Percentiles rank a stretch among this genome's conserved stretches.
These are phyloP conservation scores for Lippia alba DNA, from an alignment of 305 asterid genomes.

Conservation along the genomic window DNA sequence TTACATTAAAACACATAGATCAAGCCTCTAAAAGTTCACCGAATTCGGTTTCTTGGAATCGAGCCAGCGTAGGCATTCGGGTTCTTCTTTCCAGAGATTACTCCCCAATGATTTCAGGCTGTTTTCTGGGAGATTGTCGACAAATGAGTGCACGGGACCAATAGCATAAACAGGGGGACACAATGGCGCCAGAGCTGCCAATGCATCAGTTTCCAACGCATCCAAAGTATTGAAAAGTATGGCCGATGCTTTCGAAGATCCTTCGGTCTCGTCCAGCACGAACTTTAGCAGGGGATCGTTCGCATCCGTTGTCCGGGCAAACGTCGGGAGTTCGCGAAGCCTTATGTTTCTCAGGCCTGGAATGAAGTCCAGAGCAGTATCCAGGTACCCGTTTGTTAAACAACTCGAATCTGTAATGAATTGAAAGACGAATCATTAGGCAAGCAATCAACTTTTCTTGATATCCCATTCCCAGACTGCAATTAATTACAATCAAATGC, in stretches of 20 bases:
- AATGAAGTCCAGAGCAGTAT: slow-evolving; percentile 30
- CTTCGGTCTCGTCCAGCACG: slow-evolving; percentile 23
- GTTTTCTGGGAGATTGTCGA: slow-evolving; percentile 23
- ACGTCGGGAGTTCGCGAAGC: slow-evolving; percentile 29
- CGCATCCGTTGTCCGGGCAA: slow-evolving; percentile 21
- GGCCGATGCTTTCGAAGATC: slow-evolving; percentile 36
- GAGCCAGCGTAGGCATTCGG: slow-evolving; percentile 6
- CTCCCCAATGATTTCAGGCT: slow-evolving; percentile 22
- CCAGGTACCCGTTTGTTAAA: slow-evolving; percentile 33
- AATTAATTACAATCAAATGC: too few species aligned
- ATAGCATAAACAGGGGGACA: slow-evolving; percentile 36
- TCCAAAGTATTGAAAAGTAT: slow-evolving; percentile 42
- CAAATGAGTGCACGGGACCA: slow-evolving; percentile 37
- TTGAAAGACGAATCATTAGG: not conserved
- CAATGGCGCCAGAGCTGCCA: slow-evolving; percentile 26
- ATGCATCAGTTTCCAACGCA: slow-evolving; percentile 32
- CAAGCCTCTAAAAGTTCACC: not conserved
- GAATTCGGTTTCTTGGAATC: not conserved
- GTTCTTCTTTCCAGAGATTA: slow-evolving; percentile 2
- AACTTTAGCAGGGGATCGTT: slow-evolving; percentile 27
- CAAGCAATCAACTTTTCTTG: too few species aligned
- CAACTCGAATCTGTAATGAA: slow-evolving; percentile 25
- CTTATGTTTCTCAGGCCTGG: slow-evolving; percentile 24
- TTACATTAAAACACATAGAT: not conserved
- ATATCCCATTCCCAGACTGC: too few species aligned